Evolutionary conservation across 2,329 filamentous ascomycete genomes (phyloP), one percentile per base, ranked within the genome.

Genomic region (Sporothrix sp.): DNA sequence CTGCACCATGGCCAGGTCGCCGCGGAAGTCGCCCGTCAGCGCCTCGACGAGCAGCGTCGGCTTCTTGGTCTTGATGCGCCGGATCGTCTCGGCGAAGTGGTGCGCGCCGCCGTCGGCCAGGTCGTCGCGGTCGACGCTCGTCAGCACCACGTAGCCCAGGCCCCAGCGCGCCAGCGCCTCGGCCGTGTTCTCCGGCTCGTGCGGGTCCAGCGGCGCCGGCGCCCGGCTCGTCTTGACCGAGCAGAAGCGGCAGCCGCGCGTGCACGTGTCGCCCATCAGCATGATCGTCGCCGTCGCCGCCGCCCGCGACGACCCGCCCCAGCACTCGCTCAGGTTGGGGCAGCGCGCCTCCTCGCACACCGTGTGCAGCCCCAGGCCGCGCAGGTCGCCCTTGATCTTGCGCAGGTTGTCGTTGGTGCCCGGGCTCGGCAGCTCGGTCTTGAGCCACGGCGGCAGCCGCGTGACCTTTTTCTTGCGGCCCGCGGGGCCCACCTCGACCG

Each of bases 261-360:
- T 98, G 69, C 93, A 98, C 8, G 91, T 97, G 67, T 98, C 93
- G 57, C 93, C 93, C 90, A 97, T 97, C 43, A 98, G 73, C 93
- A 98, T 98, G 68, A 98, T 97, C 10, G 93, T 98, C 2, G 93
- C 93, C 28, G 93, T 98, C 4, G 93, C 93, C 23, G 88, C 84
- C 58, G 81, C 84, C 72, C 95, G 95, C 66, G 85, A 81, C 63
- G 76, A 81, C 30, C 93, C 93, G 55, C 93, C 93, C 93, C 93
- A 98, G 73, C 93, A 98, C 66, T 97, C 91, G 56, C 85, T 89
- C 54, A 98, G 95, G 68, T 98, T 98, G 54, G 93, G 93, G 68
- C 93, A 98, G 58, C 89, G 81, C 1, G 93, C 93, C 71, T 98
- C 93, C 70, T 98, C 93, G 68, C 93, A 98, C 14, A 98, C 93